These are phyloP conservation scores for Lasiosphaeria hispida DNA, from an alignment of 495 filamentous ascomycete genomes.

Conservation along the genomic window DNA sequence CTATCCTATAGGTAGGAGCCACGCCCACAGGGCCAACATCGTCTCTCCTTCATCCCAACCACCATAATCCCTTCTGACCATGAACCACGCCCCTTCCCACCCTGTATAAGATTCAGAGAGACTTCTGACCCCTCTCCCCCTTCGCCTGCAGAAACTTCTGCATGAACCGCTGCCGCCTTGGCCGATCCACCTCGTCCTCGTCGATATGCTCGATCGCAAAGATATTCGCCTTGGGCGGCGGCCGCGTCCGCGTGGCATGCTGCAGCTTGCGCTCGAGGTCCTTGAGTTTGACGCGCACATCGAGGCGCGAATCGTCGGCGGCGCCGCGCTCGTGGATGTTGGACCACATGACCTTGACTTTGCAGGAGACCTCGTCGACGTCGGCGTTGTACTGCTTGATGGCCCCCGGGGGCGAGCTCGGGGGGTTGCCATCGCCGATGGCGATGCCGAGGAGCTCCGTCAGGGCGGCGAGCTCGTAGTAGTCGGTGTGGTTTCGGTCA, in stretches of 20 bases:
- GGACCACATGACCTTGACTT: constrained; percentile 64
- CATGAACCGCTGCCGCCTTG: constrained; percentile 44
- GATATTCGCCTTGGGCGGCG: constrained; percentile 53
- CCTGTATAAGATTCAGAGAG: background rate
- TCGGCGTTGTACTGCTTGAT: constrained; percentile 58
- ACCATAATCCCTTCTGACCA: background rate
- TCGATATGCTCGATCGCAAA: constrained; percentile 45
- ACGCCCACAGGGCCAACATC: background rate
- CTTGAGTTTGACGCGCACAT: constrained; percentile 72
- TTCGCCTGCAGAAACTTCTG: constrained; percentile 45
- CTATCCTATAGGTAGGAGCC: background rate
- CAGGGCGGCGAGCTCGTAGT: constrained; percentile 59
- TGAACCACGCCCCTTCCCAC: background rate
- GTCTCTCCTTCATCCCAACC: background rate
- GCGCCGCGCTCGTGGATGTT: constrained; percentile 74
- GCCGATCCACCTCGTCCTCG: constrained; percentile 28
- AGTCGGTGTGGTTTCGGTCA: constrained; percentile 56
- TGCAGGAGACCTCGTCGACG: constrained; percentile 62
- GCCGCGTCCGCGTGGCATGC: constrained; percentile 66
- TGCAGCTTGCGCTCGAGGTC: constrained; percentile 66
- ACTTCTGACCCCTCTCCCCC: constrained; percentile 5
- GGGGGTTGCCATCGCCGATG: constrained; percentile 58
- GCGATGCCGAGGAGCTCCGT: constrained; percentile 68
- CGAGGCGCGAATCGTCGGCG: constrained; percentile 65
- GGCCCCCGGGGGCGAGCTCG: constrained; percentile 33